Evolutionary conservation across 805 yeast species (phyloP).

Genomic region (Nakazawaea peltata): DNA sequence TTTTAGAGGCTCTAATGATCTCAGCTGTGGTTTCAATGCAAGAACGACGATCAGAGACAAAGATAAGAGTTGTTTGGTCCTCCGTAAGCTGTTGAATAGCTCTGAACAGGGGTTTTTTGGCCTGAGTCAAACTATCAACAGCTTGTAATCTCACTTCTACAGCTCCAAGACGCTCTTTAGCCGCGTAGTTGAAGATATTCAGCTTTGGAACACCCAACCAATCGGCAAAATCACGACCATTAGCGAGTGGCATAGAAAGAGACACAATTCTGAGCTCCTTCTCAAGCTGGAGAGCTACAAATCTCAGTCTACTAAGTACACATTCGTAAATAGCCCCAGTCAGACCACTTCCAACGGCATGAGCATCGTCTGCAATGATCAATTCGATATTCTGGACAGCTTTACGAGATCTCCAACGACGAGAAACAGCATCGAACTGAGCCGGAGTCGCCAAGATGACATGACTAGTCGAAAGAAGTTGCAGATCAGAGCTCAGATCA

Average conservation of each 20-base stretch:
- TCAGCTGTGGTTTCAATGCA: constrained; percentile 45
- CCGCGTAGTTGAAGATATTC: constrained; percentile 61
- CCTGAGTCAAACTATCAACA: constrained; percentile 37
- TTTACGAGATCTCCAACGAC: constrained; percentile 77
- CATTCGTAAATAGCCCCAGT: constrained; percentile 64
- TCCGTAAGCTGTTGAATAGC: constrained; percentile 26
- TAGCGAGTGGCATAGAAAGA: constrained; percentile 60
- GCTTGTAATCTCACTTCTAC: constrained; percentile 51
- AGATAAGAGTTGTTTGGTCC: constrained; percentile 36
- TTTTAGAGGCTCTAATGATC: constrained; percentile 28
- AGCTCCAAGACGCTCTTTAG: constrained; percentile 49
- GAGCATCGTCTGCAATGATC: constrained; percentile 68
- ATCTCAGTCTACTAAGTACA: constrained; percentile 60
- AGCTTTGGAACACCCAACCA: constrained; percentile 74
- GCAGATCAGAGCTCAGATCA: constrained; percentile 46
- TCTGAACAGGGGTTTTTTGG: constrained; percentile 39
- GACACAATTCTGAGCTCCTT: constrained; percentile 56
- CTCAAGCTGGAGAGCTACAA: constrained; percentile 61
- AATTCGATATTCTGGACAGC: constrained; percentile 62
- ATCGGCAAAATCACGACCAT: constrained; percentile 69
- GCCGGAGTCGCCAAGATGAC: constrained; percentile 70
- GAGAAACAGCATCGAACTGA: constrained; percentile 65
- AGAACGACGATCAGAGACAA: constrained; percentile 47
- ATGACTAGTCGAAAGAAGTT: constrained; percentile 51
- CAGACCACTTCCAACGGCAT: constrained; percentile 48